phyloP scores from a whole-genome alignment of 768 basidiomycete species.

The Tubosaeta brunneosetosa region DNA sequence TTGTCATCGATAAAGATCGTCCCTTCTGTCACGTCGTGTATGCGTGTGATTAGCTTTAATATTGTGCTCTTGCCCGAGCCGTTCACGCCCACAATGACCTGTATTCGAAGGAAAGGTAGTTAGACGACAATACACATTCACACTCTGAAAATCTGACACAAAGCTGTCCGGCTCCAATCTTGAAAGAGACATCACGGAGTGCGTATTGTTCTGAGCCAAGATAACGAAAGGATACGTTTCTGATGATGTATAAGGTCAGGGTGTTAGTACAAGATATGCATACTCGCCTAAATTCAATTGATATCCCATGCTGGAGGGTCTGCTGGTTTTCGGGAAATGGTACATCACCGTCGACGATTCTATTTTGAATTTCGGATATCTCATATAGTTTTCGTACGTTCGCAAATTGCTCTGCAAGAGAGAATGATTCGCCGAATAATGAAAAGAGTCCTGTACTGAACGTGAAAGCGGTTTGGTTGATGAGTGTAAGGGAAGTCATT shows the following conservation, averaged over 20 bases:
- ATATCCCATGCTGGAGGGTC: slow-evolving; percentile 43
- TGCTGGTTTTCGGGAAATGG: slow-evolving; percentile 49
- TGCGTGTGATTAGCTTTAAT: slow-evolving; percentile 63
- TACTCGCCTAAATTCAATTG: slow-evolving; percentile 54
- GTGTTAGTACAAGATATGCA: neutral
- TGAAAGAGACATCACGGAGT: slow-evolving; percentile 62
- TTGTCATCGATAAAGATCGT: slow-evolving; percentile 59
- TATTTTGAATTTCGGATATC: slow-evolving; percentile 54
- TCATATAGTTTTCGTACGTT: slow-evolving; percentile 62
- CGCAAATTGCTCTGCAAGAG: slow-evolving; percentile 32
- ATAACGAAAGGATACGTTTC: slow-evolving; percentile 71
- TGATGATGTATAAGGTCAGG: slow-evolving; percentile 17
- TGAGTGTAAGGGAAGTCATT: slow-evolving; percentile 38
- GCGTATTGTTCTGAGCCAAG: slow-evolving; percentile 51
- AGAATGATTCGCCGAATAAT: slow-evolving; percentile 46
- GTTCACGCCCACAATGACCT: slow-evolving; percentile 77
- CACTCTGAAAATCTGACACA: slow-evolving; percentile 46
- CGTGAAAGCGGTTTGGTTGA: slow-evolving; percentile 46
- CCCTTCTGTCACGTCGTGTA: slow-evolving; percentile 68
- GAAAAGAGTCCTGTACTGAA: slow-evolving; percentile 49
- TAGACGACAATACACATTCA: neutral
- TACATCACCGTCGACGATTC: slow-evolving; percentile 48
- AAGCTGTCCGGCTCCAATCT: slow-evolving; percentile 62
- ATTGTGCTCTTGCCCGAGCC: slow-evolving; percentile 81
- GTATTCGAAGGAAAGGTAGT: neutral